Conservation (phyloP, 441 rosid genomes). For the Pelargonium fulgidum region DNA sequence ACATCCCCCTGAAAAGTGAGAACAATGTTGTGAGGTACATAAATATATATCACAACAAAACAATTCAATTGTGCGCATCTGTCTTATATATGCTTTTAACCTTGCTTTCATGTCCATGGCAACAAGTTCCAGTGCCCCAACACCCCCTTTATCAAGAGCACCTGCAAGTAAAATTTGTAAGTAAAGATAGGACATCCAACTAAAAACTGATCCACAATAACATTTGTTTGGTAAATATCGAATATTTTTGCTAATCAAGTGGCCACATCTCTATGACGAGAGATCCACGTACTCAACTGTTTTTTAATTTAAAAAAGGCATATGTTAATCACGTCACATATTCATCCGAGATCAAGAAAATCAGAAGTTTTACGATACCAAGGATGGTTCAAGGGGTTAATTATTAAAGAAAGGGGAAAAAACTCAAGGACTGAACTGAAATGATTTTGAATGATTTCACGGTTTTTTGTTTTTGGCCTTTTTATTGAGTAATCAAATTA, state of each 20-base stretch:
- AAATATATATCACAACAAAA: constrained; percentile 19
- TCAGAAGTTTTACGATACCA: not conserved
- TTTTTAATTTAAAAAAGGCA: too few species aligned
- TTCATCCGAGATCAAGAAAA: not conserved
- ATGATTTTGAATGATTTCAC: not conserved
- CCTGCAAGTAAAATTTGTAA: constrained; percentile 42
- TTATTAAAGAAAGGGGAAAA: not conserved
- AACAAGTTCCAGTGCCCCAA: constrained; percentile 97
- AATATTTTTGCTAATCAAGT: too few species aligned
- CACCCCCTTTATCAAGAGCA: constrained; percentile 97
- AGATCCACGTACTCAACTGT: too few species aligned
- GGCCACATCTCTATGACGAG: too few species aligned
- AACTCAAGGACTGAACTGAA: not conserved
- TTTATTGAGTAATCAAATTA: too few species aligned
- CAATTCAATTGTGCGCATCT: not conserved
- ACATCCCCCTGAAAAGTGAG: constrained; percentile 81
- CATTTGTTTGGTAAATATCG: too few species aligned
- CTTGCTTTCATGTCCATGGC: constrained; percentile 99
- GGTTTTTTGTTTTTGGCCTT: too few species aligned
- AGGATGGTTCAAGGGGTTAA: not conserved
- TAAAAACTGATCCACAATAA: too few species aligned
- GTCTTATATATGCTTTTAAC: constrained; percentile 33
- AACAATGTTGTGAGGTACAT: constrained; percentile 6
- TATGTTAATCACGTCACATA: too few species aligned
- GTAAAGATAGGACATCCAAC: not conserved